Conservation (phyloP, 1,284 basidiomycete genomes). For the Takashimella koratensis region DNA sequence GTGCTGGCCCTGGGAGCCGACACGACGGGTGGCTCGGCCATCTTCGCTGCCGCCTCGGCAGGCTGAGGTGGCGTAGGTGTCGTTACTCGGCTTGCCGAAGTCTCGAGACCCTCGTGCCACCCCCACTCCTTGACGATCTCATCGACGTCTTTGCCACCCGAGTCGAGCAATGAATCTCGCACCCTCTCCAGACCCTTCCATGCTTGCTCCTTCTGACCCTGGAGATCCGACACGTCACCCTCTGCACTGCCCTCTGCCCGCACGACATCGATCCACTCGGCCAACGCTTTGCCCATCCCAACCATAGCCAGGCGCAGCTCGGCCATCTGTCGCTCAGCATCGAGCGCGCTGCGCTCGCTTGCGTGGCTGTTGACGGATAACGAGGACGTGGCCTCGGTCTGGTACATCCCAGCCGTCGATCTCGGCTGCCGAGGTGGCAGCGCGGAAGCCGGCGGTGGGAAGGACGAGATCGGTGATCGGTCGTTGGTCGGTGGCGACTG, state of each 20-base stretch:
- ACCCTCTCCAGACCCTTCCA: slow-evolving; percentile 33
- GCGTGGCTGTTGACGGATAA: slow-evolving; percentile 20
- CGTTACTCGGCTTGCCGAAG: slow-evolving; percentile 18
- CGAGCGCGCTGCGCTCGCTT: slow-evolving; percentile 31
- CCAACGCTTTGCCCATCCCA: slow-evolving; percentile 47
- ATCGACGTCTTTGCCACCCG: slow-evolving; percentile 37
- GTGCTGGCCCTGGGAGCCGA: neutral
- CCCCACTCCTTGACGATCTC: slow-evolving; percentile 43
- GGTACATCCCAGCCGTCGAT: slow-evolving; percentile 3
- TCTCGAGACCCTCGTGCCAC: slow-evolving; percentile 43
- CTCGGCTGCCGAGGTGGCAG: slow-evolving; percentile 21
- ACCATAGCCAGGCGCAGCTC: slow-evolving; percentile 44
- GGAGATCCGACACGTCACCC: slow-evolving; percentile 21
- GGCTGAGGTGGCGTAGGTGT: slow-evolving; percentile 11
- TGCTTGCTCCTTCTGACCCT: slow-evolving; percentile 15
- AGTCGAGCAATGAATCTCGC: slow-evolving; percentile 36
- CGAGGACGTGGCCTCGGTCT: neutral
- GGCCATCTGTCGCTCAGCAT: slow-evolving; percentile 44
- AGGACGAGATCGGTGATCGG: slow-evolving; percentile 27
- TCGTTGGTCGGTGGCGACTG: slow-evolving; percentile 17
- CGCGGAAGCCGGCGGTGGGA: slow-evolving; percentile 24
- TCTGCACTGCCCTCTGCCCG: slow-evolving; percentile 2
- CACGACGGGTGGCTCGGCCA: neutral
- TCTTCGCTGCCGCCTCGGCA: neutral
- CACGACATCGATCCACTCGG: slow-evolving; percentile 35